Evolutionary conservation across 179 eudicot genomes (phyloP), one percentile per base, ranked within the genome.

Genomic region (Beta lomatogona): DNA sequence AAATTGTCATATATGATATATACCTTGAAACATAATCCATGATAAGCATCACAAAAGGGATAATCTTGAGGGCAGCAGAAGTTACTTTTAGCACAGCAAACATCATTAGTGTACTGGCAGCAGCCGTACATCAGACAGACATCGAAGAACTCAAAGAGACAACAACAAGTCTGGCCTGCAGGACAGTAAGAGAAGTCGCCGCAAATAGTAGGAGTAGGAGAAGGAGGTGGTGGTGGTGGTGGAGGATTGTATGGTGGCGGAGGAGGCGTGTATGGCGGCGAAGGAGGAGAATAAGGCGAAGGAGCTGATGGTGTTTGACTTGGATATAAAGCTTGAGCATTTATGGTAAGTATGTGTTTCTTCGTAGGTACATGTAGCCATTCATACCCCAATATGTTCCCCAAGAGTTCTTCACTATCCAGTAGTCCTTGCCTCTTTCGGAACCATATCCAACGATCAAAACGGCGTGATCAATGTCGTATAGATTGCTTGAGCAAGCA

Each of bases 281-380:
- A 46, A 5, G 83, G 69, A 36, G 78, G 19, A 53, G 87, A 1
- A 4, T 86, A 87, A 31, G 91, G 88, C 61, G 92, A 87, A 15
- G 87, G 86, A 2, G 90, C 50, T 13, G 91, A 82, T 19, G 88
- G 60, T 48, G 80, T 83, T 76, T 85, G 90, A 22, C 90, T 89
- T 63, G 95, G 95, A 81, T 90, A 87, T n/a, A 92, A 90, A 81
- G 95, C 95, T 91, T 83, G 85, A 64, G 91, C 87, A 77, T 91
- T 90, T 69, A 75, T 14, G 77, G 50, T 55, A 81, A 41, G 54
- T 75, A 44, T 10, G 92, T 86, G 79, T 86, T 80, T 71, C 94
- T 89, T 76, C 68, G 70, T 68, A 92, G 87, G 78, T 88, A 85
- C 54, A 86, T 83, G 71, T 84, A 88, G 5, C 90, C 90, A 12